Base-by-base conservation (phyloP, 768 basidiomycete species). In the Rhodotorula graminis region DNA sequence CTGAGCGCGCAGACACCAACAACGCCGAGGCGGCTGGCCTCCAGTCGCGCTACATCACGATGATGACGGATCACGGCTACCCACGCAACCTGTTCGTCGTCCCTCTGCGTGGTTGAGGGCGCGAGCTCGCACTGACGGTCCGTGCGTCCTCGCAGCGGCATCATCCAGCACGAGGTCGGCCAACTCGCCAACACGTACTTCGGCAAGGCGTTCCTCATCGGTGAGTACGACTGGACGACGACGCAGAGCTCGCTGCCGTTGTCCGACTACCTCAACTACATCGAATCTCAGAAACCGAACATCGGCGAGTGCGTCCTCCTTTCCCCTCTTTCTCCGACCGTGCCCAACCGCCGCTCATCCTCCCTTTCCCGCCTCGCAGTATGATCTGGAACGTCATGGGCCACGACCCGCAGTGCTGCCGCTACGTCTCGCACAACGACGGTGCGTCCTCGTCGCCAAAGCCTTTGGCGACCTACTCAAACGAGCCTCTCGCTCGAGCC, bases 31-130 rank as follows among this genome's bases (percentile, higher is more conserved):
- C 74, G 0, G 47, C 52, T 7, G 64, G 65, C 15, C n/a, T 76
- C 10, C n/a, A 11, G 10, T 29, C 50, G 49, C 29, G 31, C 40
- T 59, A 47, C 31, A 40, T 70, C 47, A 46, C 59, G 21, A 70
- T 76, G 42, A 52, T 76, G 29, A 64, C 44, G 10, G 74, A 76
- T 31, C 74, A 76, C 65, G 74, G 65, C 23, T 76, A 76, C 56
- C 74, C 74, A 1, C 64, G 74, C 14, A 70, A 72, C 50, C 47
- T 42, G 5, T 46, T 6, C 44, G 44, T 18, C 44, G n/a, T n/a
- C 44, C 44, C 15, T 12, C 37, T 37, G 12, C 44, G 44, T 14
- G 7, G 8, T 46, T 12, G 44, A 6, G 37, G 37, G 4, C 37
- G 37, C 37, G 37, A 37, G 37, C 37, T 37, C 37, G 37, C 4